These are phyloP conservation scores for Coix lacrymajobi DNA, from an alignment of 176 grass and related monocot species.

Conservation along the genomic window DNA sequence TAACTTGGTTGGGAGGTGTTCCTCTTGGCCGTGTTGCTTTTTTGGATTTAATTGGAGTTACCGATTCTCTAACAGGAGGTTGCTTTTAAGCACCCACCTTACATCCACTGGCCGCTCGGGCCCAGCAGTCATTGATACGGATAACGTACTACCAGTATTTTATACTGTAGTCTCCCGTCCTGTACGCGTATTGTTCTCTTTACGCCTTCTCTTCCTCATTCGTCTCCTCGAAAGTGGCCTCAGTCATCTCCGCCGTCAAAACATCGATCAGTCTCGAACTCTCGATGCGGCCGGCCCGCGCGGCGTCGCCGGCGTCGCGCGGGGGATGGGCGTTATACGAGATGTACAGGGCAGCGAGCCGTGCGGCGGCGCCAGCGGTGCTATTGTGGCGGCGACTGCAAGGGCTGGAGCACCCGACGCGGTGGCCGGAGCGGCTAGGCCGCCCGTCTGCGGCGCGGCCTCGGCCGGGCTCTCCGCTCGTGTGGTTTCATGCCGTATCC, in stretches of 20 bases:
- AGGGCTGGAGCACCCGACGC: slow-evolving; percentile 59
- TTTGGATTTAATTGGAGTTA: too few relatives aligned
- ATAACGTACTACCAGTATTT: too few relatives aligned
- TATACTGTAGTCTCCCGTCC: too few relatives aligned
- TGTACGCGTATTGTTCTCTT: background rate
- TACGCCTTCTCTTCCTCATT: background rate
- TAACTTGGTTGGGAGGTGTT: too few relatives aligned
- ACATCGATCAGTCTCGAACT: background rate
- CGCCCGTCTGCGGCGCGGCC: slow-evolving; percentile 49
- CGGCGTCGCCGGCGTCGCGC: slow-evolving; percentile 14
- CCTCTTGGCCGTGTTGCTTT: too few relatives aligned
- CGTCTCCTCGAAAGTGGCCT: background rate
- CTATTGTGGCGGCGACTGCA: slow-evolving; percentile 46
- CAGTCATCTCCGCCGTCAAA: background rate
- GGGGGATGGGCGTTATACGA: slow-evolving; percentile 40
- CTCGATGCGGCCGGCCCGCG: slow-evolving; percentile 20
- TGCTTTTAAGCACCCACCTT: too few relatives aligned
- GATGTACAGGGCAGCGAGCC: slow-evolving; percentile 53
- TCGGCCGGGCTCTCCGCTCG: slow-evolving; percentile 36
- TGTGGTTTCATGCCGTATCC: slow-evolving; percentile 92
- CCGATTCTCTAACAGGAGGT: too few relatives aligned
- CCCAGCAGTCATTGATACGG: too few relatives aligned
- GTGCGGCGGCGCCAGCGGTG: slow-evolving; percentile 41
- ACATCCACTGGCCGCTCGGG: too few relatives aligned
- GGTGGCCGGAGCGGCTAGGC: slow-evolving; percentile 62